These are phyloP conservation scores for Hypericum androsaemum DNA, from an alignment of 345 rosid species.

Conservation along the genomic window DNA sequence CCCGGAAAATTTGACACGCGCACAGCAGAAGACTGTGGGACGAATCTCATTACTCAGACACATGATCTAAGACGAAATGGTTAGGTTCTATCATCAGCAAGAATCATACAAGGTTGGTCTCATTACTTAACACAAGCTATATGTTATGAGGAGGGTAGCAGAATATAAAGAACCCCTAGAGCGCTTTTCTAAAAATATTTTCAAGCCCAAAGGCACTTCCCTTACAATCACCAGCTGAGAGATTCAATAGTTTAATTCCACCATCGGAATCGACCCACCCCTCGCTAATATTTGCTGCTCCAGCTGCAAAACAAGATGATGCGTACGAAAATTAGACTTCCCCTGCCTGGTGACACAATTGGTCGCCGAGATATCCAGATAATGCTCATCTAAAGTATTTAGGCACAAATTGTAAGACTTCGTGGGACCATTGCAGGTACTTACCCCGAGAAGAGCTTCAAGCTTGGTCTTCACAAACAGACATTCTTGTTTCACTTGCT, in stretches of 20 bases:
- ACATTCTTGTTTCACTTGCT: conserved; percentile 77
- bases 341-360: too few relatives aligned
- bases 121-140: too few relatives aligned
- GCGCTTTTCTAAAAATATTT: not conserved
- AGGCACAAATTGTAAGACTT: not conserved
- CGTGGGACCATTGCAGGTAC: conserved; percentile 1
- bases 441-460: conserved; percentile 64
- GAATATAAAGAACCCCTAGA: not conserved
- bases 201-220: conserved; percentile 15
- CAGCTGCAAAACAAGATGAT: conserved; percentile 37
- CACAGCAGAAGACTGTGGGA: too few relatives aligned
- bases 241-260: conserved; percentile 40
- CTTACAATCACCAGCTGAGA: not conserved
- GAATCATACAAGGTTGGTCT: too few relatives aligned
- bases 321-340: not conserved
- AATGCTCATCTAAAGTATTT: not conserved
- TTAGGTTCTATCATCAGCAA: too few relatives aligned
- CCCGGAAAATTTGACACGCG: too few relatives aligned
- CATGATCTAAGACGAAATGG: too few relatives aligned
- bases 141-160: not conserved
- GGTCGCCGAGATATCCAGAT: too few relatives aligned
- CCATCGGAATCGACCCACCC: conserved; percentile 61
- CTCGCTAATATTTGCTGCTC: conserved; percentile 87
- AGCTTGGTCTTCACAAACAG: conserved; percentile 65
- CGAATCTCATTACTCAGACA: too few relatives aligned